A percentile compares a stretch with the other conserved stretches of the same genome.
Evolutionary conservation across 2,329 filamentous ascomycete species (phyloP).

Genomic region (Chrysoporthe cubensis): DNA sequence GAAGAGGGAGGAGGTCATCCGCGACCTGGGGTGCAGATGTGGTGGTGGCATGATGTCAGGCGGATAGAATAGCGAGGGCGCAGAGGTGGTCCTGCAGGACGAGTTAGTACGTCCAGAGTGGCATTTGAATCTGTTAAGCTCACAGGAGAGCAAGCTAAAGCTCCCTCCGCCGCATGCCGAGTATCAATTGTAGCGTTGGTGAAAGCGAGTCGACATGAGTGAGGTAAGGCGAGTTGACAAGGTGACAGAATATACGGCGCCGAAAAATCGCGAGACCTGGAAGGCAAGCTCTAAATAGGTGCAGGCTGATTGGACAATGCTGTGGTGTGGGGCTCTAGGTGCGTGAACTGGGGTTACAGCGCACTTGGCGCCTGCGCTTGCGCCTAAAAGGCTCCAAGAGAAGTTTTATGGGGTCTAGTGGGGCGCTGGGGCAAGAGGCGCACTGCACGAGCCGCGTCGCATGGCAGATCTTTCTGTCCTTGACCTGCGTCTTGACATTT

Average conservation of each 20-base stretch:
- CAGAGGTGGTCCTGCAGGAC: not conserved
- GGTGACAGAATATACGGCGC: not conserved
- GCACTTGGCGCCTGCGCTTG: not conserved
- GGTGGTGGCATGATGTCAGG: constrained; percentile 72
- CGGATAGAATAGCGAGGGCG: not conserved
- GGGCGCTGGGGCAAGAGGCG: constrained; percentile 16
- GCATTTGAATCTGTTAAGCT: not conserved
- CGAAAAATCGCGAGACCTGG: constrained; percentile 17
- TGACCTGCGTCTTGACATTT: not conserved
- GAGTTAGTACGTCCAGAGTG: not conserved
- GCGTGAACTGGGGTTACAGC: not conserved
- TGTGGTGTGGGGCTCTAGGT: not conserved
- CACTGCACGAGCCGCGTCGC: not conserved
- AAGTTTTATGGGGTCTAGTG: constrained; percentile 8
- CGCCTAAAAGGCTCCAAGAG: constrained; percentile 16
- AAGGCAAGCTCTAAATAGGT: constrained; percentile 15
- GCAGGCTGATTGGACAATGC: constrained; percentile 18
- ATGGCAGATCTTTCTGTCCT: not conserved
- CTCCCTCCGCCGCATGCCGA: not conserved
- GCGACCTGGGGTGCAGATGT: constrained; percentile 90
- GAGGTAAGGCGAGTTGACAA: not conserved
- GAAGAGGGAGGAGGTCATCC: constrained; percentile 92
- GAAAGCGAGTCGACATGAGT: not conserved
- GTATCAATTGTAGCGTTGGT: not conserved
- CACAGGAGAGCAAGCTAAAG: not conserved